Evolutionary conservation across 495 filamentous ascomycete species (phyloP).

Genomic region (Xylaria intraflava): DNA sequence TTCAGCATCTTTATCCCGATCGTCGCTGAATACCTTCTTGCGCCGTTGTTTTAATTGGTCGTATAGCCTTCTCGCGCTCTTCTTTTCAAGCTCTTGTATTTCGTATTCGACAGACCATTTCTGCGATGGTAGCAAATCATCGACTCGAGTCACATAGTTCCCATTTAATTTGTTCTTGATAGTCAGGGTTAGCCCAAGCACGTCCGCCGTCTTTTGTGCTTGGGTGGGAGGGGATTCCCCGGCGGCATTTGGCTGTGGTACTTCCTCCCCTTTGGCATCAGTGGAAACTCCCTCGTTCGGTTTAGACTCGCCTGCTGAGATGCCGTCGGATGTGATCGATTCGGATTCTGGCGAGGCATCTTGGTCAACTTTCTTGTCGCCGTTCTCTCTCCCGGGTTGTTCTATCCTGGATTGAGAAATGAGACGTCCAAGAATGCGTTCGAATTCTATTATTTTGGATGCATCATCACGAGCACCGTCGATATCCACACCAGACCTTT

Average conservation of each 20-base stretch:
- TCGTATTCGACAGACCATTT: slow-evolving; percentile 73
- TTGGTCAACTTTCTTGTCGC: slow-evolving; percentile 7
- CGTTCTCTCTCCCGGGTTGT: slow-evolving; percentile 17
- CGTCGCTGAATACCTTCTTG: slow-evolving; percentile 27
- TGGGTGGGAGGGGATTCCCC: background rate
- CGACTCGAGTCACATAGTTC: slow-evolving; percentile 53
- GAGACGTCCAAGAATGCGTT: slow-evolving; percentile 33
- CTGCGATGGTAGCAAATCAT: slow-evolving; percentile 28
- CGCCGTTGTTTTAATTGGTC: slow-evolving; percentile 45
- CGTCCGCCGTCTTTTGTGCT: slow-evolving; percentile 12
- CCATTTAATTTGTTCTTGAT: slow-evolving; percentile 70
- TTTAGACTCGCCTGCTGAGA: background rate
- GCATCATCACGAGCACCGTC: slow-evolving; percentile 17
- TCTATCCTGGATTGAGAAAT: slow-evolving; percentile 24
- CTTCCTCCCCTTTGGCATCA: background rate
- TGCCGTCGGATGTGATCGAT: background rate
- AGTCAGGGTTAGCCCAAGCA: slow-evolving; percentile 63
- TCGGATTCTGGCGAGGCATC: background rate
- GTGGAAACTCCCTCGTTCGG: background rate
- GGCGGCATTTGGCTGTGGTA: background rate
- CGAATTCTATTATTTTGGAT: slow-evolving; percentile 32
- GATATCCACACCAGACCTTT: slow-evolving; percentile 14
- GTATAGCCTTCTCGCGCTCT: slow-evolving; percentile 45
- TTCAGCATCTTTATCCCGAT: slow-evolving; percentile 30
- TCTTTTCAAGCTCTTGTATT: slow-evolving; percentile 47